Base-by-base conservation (phyloP, 805 yeast genomes). In the Candida andamanensis region DNA sequence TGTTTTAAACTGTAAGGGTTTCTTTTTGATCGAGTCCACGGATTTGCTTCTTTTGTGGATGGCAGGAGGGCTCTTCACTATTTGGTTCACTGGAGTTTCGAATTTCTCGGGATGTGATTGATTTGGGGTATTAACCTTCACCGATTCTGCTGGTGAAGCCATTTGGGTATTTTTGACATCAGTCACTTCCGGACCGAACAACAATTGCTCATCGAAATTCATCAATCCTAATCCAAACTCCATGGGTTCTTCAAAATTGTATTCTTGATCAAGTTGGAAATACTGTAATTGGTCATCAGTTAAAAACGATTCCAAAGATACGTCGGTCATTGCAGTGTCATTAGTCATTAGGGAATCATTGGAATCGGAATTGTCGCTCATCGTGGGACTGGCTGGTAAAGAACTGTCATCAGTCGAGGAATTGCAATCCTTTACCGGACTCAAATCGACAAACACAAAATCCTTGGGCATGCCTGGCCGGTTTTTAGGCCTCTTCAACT, bases 401-500 rank as follows among this genome's bases (percentile, higher is more conserved):
- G 33, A 14, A 10, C 28, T 32, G 29, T 24, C 30, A n/a, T 33
- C 37, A 15, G 46, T 53, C 28, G 17, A 22, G 6, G 36, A 40
- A 18, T 50, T 49, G 17, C 46, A 52, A 30, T 49, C 39, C 39
- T 59, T 58, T 17, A 63, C 56, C 14, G 70, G 71, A 13, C 68
- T 60, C 41, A 65, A 60, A 43, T 65, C 69, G 26, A 65, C 71
- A 41, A 65, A 65, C 13, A 65, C 68, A 39, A 64, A 65, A 41
- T 63, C 69, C 47, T 60, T 63, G 30, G 67, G 68, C 55, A 54
- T 58, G 3, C 71, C 71, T 6, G 69, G 69, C 46, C 54, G 58
- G 42, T 58, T 54, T 52, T 60, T 64, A 19, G 71, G 71, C 47
- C 71, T 61, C 42, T 55, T 62, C 33, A 55, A 54, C 12, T 69